Conservation (phyloP, 805 yeast species). For the Starmerella roubikii region DNA sequence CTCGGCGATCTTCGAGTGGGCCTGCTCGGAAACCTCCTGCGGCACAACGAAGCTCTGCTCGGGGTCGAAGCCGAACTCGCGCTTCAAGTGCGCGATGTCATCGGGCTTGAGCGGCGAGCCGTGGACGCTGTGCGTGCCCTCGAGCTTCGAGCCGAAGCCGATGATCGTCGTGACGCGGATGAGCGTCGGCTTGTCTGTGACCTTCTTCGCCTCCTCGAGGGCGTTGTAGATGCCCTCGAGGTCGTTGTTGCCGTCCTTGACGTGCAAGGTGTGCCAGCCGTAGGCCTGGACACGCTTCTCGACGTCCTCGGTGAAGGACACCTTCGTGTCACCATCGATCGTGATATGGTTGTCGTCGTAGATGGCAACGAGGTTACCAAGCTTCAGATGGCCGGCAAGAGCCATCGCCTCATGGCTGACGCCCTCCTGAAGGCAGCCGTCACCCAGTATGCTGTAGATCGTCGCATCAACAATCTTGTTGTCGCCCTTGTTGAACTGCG, state of each 20-base stretch:
- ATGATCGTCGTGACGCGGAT: slow-evolving; percentile 82
- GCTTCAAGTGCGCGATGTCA: slow-evolving; percentile 77
- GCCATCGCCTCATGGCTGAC: slow-evolving; percentile 88
- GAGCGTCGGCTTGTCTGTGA: slow-evolving; percentile 73
- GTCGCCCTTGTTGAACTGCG: slow-evolving; percentile 84
- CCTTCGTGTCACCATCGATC: slow-evolving; percentile 82
- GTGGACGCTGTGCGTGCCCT: slow-evolving; percentile 86
- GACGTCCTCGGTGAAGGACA: slow-evolving; percentile 91
- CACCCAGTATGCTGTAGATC: slow-evolving; percentile 80
- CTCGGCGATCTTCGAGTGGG: slow-evolving; percentile 38
- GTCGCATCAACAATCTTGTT: slow-evolving; percentile 56
- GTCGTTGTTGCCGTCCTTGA: slow-evolving; percentile 71
- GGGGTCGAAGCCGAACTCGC: slow-evolving; percentile 78
- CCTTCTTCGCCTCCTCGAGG: slow-evolving; percentile 65
- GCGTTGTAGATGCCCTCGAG: slow-evolving; percentile 57
- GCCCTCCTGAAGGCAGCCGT: slow-evolving; percentile 98
- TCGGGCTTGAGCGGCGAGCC: slow-evolving; percentile 93
- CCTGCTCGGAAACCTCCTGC: slow-evolving; percentile 64
- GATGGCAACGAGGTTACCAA: slow-evolving; percentile 84
- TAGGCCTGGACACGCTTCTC: slow-evolving; percentile 71
- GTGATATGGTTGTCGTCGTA: slow-evolving; percentile 96
- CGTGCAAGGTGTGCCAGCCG: slow-evolving; percentile 81
- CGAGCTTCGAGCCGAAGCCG: slow-evolving; percentile 78
- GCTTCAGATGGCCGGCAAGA: slow-evolving; percentile 88
- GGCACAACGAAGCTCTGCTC: slow-evolving; percentile 66